Conservation (phyloP, 2,329 filamentous ascomycete species). For the Fusarium setosum region DNA sequence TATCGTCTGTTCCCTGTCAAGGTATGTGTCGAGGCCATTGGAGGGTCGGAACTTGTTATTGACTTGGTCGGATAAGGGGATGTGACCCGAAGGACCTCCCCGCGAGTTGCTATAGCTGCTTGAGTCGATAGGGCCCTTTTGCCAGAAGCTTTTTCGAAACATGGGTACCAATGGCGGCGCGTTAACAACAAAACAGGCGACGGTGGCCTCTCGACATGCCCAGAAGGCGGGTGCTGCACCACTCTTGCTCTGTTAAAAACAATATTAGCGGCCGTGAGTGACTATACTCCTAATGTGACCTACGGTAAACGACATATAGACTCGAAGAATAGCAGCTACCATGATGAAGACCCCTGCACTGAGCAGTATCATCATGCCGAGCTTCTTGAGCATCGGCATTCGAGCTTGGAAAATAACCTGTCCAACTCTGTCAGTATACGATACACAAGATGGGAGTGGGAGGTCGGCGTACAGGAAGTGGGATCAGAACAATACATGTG, state of each 20-base stretch:
- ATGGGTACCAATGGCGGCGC: neutral
- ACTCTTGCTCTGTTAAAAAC: neutral
- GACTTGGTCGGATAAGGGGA: neutral
- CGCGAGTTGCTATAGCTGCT: neutral
- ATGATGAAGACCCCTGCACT: neutral
- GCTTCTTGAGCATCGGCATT: neutral
- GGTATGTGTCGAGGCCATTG: neutral
- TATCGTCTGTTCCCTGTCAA: neutral
- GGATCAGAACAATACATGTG: neutral
- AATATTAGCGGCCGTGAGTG: neutral
- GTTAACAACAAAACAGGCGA: neutral
- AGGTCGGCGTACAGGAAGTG: neutral
- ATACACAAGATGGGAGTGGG: neutral
- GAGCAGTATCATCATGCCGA: neutral
- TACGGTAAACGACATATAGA: neutral
- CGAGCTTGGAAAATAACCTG: neutral
- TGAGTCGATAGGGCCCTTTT: neutral
- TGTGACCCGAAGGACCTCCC: neutral
- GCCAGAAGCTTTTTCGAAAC: neutral
- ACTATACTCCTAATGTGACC: neutral
- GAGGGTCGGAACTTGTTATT: neutral
- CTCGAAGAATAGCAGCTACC: neutral
- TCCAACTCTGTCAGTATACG: neutral
- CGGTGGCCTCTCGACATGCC: neutral
- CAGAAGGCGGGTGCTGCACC: neutral